Base-by-base conservation (phyloP, 306 rosid genomes). In the Coriaria nepalensis region DNA sequence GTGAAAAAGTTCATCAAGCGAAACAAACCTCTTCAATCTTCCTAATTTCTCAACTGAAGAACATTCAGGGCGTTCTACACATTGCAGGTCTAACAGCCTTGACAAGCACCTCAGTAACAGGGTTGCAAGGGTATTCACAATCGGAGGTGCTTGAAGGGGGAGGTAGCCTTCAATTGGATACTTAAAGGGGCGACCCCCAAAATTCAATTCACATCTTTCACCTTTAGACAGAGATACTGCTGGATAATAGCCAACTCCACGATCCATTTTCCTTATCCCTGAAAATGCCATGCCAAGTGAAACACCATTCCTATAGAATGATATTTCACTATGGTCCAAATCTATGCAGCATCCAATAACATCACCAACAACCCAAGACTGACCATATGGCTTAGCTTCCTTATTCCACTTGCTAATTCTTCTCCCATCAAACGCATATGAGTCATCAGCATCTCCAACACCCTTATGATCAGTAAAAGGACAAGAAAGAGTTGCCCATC, bases 331-430 rank as follows among this genome's bases (percentile, higher is more conserved):
- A 53, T 37, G 55, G 47, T 82, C 94, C 68, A 90, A 78, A 77
- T 90, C 94, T 67, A 90, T 82, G 76, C 98, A 90, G 59, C 98
- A 90, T 44, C 98, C 98, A 50, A 90, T 90, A 55, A 78, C 84
- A 75, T 90, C 98, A 46, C 98, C 98, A 56, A 71, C 81, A 71
- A 77, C 95, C 95, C 98, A 90, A 35, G 85, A 71, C 72, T 81
- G 87, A 45, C 98, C 98, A 71, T 90, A 90, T 11, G 73, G 59
- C 64, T 85, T 79, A 8, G 74, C 85, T 34, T 79, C 81, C 65
- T 79, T 90, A 70, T 85, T 90, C 98, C 96, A 85, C 74, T 90
- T 90, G 55, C 68, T 76, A 59, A 79, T 85, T 63, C 95, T 84
- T 61, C 76, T 79, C 59, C 98, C 98, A 69, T 90, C 98, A 69